A percentile compares a stretch with the other conserved stretches of the same genome.
Conservation (phyloP, 1,139 yeast species). For the Suhomyces taliae region DNA sequence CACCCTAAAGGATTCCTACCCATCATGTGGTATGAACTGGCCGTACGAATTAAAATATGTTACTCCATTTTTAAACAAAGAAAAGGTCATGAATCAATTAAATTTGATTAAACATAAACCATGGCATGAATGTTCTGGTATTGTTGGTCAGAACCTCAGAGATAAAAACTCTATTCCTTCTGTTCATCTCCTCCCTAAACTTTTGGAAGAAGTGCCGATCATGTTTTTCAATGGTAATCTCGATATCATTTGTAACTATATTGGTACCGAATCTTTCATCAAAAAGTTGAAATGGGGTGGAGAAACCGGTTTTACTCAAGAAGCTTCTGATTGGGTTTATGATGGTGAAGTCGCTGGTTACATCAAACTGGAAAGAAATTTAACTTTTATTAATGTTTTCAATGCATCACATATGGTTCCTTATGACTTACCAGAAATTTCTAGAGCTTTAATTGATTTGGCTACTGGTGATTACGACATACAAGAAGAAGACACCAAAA, state of each 20-base stretch:
- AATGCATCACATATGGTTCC: slow-evolving; percentile 96
- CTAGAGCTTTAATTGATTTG: slow-evolving; percentile 68
- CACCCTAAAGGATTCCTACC: slow-evolving; percentile 67
- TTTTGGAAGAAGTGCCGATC: slow-evolving; percentile 62
- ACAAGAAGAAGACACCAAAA: slow-evolving; percentile 13
- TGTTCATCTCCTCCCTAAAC: slow-evolving; percentile 60
- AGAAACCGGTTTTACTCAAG: slow-evolving; percentile 52
- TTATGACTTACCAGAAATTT: slow-evolving; percentile 68
- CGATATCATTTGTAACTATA: slow-evolving; percentile 84
- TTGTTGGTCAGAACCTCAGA: slow-evolving; percentile 53
- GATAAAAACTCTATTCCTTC: slow-evolving; percentile 62
- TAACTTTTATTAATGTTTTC: slow-evolving; percentile 72
- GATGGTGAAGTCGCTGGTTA: slow-evolving; percentile 51
- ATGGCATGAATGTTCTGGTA: slow-evolving; percentile 79
- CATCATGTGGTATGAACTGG: slow-evolving; percentile 95
- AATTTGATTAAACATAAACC: slow-evolving; percentile 44
- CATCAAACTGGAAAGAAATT: slow-evolving; percentile 58
- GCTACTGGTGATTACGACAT: slow-evolving; percentile 36
- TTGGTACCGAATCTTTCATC: slow-evolving; percentile 72
- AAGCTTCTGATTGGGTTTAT: slow-evolving; percentile 53
- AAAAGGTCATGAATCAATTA: slow-evolving; percentile 59
- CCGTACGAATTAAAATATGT: slow-evolving; percentile 70
- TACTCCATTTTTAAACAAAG: slow-evolving; percentile 56
- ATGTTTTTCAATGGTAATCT: slow-evolving; percentile 83
- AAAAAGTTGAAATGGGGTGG: slow-evolving; percentile 69